Evolutionary conservation across 768 basidiomycete genomes (phyloP).

Genomic region (Crepidotus variabilis): DNA sequence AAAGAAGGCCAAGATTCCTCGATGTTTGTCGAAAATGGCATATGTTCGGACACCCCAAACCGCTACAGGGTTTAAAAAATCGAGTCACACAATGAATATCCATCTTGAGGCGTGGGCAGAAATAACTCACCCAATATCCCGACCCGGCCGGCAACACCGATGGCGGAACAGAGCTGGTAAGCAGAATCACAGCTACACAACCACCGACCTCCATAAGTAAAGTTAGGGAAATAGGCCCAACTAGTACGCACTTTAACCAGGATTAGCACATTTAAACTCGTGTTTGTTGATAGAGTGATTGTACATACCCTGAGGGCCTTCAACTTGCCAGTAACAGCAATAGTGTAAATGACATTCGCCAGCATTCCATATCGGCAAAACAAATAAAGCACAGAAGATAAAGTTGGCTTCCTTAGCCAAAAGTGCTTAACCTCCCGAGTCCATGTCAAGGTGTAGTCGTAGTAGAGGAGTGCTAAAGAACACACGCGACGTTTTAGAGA

Average conservation of each 20-base stretch:
- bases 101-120: too few relatives aligned
- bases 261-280: too few relatives aligned
- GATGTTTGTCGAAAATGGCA: background rate
- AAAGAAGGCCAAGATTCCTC: background rate
- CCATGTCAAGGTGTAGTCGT: background rate
- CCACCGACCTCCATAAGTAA: too few relatives aligned
- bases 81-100: too few relatives aligned
- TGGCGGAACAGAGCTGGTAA: too few relatives aligned
- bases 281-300: background rate
- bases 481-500: background rate
- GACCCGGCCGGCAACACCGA: too few relatives aligned
- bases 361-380: background rate
- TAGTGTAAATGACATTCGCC: background rate
- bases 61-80: background rate
- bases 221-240: too few relatives aligned
- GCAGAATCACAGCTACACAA: too few relatives aligned
- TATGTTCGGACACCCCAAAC: background rate
- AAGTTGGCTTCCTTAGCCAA: background rate
- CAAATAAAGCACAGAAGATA: background rate
- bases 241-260: too few relatives aligned
- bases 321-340: background rate
- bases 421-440: background rate
- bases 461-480: background rate
- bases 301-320: background rate
- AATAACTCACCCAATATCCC: too few relatives aligned